A percentile compares a stretch with the other conserved stretches of the same genome.
Conservation (phyloP, 78 protist genomes). For the Dictyostelium brefeldianum region DNA sequence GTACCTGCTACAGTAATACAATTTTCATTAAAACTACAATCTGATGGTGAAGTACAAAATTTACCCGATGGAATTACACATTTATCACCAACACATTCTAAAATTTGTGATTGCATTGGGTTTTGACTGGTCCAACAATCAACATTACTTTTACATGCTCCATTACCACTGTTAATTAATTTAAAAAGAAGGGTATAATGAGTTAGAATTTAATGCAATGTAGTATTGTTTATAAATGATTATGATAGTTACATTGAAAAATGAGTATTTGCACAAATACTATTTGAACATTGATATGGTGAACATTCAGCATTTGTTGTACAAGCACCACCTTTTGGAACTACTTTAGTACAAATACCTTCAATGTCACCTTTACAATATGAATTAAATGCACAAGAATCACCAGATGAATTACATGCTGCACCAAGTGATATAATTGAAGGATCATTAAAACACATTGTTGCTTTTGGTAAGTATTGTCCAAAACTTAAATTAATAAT, state of each 20-base stretch:
- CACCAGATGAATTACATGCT: background rate
- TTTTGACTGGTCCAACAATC: conserved; percentile 4
- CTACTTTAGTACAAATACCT: background rate
- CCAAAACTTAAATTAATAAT: background rate
- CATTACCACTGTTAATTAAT: background rate
- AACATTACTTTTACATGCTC: background rate
- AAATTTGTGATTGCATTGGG: background rate
- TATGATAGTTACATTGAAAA: background rate
- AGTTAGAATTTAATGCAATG: too few species aligned
- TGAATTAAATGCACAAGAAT: background rate
- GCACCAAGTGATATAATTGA: background rate
- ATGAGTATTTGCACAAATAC: background rate
- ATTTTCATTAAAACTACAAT: background rate
- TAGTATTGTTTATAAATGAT: too few species aligned
- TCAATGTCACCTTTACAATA: background rate
- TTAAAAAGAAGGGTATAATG: background rate
- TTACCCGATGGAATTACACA: background rate
- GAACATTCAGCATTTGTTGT: background rate
- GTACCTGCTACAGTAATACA: background rate
- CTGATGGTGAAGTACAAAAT: background rate
- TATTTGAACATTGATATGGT: background rate
- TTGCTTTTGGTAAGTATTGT: background rate
- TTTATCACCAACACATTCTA: background rate
- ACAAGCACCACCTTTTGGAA: background rate
- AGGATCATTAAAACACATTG: background rate